These are phyloP conservation scores for Phytopythium ostracodes DNA, from an alignment of 352 stramenopile species.

Conservation along the genomic window DNA sequence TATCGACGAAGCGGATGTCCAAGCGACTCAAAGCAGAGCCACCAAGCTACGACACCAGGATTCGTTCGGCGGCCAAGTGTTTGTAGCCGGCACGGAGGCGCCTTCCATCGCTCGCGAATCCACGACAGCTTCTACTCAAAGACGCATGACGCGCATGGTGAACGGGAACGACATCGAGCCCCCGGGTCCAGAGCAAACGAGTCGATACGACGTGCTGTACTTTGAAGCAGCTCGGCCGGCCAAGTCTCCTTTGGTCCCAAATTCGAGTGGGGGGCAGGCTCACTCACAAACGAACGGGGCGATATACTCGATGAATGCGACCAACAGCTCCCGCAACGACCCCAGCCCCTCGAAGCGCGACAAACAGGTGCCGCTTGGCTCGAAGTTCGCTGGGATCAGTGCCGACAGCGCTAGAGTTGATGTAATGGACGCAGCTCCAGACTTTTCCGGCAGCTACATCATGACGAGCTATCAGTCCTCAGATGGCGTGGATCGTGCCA, in stretches of 20 bases:
- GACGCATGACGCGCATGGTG: background rate
- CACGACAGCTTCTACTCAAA: background rate
- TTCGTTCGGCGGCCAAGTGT: background rate
- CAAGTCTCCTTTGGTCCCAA: background rate
- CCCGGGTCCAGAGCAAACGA: background rate
- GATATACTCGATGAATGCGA: background rate
- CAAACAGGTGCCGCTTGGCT: background rate
- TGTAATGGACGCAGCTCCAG: background rate
- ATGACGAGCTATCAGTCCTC: conserved; percentile 11
- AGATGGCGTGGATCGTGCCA: background rate
- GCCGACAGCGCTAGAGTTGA: background rate
- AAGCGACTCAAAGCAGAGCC: background rate
- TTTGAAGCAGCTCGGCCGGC: background rate
- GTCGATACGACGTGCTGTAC: background rate
- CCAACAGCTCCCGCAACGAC: background rate
- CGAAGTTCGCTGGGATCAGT: background rate
- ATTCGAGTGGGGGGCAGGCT: background rate
- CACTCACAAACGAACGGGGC: background rate
- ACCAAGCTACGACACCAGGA: background rate
- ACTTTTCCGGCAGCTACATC: conserved; percentile 19
- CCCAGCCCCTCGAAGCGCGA: background rate
- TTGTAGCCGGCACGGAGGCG: background rate
- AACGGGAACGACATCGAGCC: background rate
- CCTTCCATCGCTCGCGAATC: background rate
- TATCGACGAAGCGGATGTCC: background rate